These are phyloP conservation scores for Pugionium dolabratum DNA, from an alignment of 345 rosid species.

Conservation along the genomic window DNA sequence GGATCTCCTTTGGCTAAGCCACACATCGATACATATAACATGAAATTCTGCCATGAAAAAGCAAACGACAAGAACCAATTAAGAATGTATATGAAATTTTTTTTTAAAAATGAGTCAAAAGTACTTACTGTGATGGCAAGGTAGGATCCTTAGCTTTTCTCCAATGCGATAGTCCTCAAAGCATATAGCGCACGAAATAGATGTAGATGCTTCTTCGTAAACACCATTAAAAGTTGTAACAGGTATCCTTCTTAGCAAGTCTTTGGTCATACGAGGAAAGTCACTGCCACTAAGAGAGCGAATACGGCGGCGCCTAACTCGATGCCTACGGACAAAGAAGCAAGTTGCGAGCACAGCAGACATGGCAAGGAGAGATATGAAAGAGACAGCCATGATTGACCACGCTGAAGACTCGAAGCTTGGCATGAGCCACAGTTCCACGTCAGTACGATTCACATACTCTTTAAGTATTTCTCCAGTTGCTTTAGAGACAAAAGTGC, in stretches of 20 bases:
- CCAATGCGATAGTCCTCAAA: slow-evolving; percentile 81
- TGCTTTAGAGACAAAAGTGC: slow-evolving; percentile 74
- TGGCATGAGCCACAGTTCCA: slow-evolving; percentile 76
- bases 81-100: not conserved
- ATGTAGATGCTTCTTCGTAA: slow-evolving; percentile 80
- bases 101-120: slow-evolving; percentile 3
- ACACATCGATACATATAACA: slow-evolving; percentile 77
- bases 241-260: slow-evolving; percentile 72
- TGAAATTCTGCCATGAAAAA: slow-evolving; percentile 64
- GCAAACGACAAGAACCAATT: not conserved
- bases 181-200: slow-evolving; percentile 83
- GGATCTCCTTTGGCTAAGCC: slow-evolving; percentile 93
- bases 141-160: slow-evolving; percentile 86
- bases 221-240: slow-evolving; percentile 64
- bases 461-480: slow-evolving; percentile 65
- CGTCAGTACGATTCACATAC: slow-evolving; percentile 57
- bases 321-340: slow-evolving; percentile 92
- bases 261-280: slow-evolving; percentile 75
- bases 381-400: slow-evolving; percentile 96
- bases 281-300: slow-evolving; percentile 46
- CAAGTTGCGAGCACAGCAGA: slow-evolving; percentile 95
- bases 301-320: slow-evolving; percentile 62
- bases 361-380: slow-evolving; percentile 89
- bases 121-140: slow-evolving; percentile 89
- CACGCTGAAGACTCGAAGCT: slow-evolving; percentile 83